phyloP scores from a whole-genome alignment of 768 basidiomycete species.

The Tulasnella sp. region DNA sequence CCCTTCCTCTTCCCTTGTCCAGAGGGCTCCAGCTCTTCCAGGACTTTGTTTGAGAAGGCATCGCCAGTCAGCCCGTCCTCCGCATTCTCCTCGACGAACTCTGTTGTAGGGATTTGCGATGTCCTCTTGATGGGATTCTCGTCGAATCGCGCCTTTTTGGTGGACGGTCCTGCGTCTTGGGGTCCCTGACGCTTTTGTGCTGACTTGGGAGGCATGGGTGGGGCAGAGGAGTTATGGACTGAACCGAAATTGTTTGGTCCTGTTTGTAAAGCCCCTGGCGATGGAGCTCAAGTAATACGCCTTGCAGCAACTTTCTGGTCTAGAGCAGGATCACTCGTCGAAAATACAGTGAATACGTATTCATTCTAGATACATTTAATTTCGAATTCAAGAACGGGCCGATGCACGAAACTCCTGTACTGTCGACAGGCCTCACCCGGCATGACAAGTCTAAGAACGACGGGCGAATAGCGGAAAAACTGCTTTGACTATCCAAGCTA shows the following conservation, averaged over 20 bases:
- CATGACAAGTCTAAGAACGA: no score
- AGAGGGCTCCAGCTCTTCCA: slow-evolving; percentile 36
- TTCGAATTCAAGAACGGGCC: no score
- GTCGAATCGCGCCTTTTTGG: slow-evolving; percentile 9
- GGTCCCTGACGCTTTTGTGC: background rate
- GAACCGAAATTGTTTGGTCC: background rate
- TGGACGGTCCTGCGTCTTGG: background rate
- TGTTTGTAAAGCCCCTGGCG: no score
- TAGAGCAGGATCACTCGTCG: no score
- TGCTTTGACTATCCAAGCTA: no score
- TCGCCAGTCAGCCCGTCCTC: background rate
- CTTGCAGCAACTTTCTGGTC: no score
- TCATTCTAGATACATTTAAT: no score
- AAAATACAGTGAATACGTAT: no score
- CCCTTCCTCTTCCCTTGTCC: slow-evolving; percentile 56
- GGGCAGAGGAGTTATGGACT: background rate
- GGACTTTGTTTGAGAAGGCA: slow-evolving; percentile 18
- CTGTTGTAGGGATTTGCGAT: background rate
- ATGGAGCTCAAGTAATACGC: no score
- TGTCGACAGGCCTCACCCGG: no score
- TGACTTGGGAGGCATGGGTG: slow-evolving; percentile 15
- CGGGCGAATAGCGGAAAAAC: no score
- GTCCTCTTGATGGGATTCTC: background rate
- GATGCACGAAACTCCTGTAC: no score
- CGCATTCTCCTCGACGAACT: background rate